Base-by-base conservation (phyloP, 176 grass and related monocot species). In the Eleusine coracana region DNA sequence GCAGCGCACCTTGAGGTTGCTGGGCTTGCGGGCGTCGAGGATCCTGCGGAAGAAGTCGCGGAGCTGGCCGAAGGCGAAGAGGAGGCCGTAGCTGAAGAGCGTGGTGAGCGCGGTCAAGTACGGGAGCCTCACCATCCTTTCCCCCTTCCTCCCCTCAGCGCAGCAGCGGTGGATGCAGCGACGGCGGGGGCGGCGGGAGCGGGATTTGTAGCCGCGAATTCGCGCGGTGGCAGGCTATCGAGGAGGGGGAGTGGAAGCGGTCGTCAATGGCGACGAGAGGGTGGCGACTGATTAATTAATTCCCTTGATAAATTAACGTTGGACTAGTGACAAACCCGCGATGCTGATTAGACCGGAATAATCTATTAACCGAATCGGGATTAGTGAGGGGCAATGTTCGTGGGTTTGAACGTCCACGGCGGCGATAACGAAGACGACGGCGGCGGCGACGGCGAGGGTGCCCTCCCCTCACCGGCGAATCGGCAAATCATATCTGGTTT, bases 11-110 rank as follows among this genome's bases (percentile, higher is more conserved):
- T 96, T 87, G 81, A 96, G 93, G 62, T 90, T 87, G 75, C 79
- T 92, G 62, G 88, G 86, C 82, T 96, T 92, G 75, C 83, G 86
- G 75, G 40, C 89, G 77, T 96, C 90, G 40, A 96, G 86, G 83
- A 92, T 74, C 85, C 84, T 90, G 27, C 90, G 93, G 82, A 92
- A 84, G 75, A 96, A 84, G 87, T 96, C 93, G 66, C 90, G 83
- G 71, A 96, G 77, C 76, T 96, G 90, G 39, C 93, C 93, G 78
- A 96, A 96, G 80, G 91, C 93, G 88, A 96, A 96, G 76, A 96
- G 93, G 60, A 96, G 87, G 58, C 93, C 93, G 77, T 96, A 96
- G 76, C 90, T 96, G 90, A 96, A 88, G 71, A 96, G 93, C 79
- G 88, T 92, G 70, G 88, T 89, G 60, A 92, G 81, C 79, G 90